Percentiles rank a stretch among this genome's conserved stretches.
These are phyloP conservation scores for Rhizopogon rudus DNA, from an alignment of 768 basidiomycete species.

Conservation along the genomic window DNA sequence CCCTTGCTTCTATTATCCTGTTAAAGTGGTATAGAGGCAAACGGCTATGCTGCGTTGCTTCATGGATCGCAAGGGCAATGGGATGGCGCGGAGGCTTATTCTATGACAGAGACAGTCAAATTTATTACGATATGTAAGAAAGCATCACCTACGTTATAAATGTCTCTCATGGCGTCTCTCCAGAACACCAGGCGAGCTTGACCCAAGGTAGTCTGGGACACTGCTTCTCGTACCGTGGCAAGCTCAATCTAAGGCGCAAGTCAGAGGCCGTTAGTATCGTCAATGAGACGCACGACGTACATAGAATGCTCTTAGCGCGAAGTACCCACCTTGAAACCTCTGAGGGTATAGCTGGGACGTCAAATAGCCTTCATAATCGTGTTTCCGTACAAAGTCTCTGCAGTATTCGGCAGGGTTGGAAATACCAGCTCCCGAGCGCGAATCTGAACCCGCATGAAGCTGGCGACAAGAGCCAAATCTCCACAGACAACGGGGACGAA, in stretches of 20 bases:
- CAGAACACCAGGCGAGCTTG: conserved; percentile 86
- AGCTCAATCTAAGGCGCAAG: conserved; percentile 57
- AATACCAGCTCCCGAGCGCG: conserved; percentile 12
- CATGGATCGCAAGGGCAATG: conserved; percentile 66
- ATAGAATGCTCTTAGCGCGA: conserved; percentile 79
- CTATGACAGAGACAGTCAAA: conserved; percentile 34
- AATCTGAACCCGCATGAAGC: conserved; percentile 9
- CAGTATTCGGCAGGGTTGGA: conserved; percentile 58
- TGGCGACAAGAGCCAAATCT: conserved; percentile 3
- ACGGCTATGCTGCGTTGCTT: conserved; percentile 43
- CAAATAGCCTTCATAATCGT: conserved; percentile 81
- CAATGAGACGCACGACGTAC: conserved; percentile 40
- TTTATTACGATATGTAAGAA: not conserved
- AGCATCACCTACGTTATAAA: conserved; percentile 50
- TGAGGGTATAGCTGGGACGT: conserved; percentile 68
- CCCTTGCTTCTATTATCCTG: conserved; percentile 81
- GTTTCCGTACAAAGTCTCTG: conserved; percentile 62
- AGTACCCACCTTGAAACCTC: conserved; percentile 60
- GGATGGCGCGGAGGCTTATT: conserved; percentile 77
- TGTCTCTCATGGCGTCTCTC: conserved; percentile 71
- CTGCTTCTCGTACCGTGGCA: conserved; percentile 69
- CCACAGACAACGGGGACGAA: conserved; percentile 8
- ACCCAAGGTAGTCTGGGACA: conserved; percentile 71
- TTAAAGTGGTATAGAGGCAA: conserved; percentile 74
- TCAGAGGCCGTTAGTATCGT: conserved; percentile 6